Conservation (phyloP, 2,329 filamentous ascomycete genomes). For the Myriosclerotinia curreyana region DNA sequence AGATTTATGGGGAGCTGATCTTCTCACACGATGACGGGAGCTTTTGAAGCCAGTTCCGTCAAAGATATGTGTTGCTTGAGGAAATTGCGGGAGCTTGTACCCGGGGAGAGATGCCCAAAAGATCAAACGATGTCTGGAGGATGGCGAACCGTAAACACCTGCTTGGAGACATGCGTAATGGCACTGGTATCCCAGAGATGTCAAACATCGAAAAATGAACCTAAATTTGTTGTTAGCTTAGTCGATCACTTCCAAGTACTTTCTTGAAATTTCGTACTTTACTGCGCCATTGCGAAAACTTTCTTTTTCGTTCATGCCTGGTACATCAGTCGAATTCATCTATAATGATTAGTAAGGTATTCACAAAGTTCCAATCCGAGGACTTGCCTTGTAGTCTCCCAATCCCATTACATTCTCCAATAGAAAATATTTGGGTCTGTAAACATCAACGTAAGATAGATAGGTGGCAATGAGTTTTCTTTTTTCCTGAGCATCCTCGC, state of each 20-base stretch:
- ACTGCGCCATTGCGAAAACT: constrained; percentile 15
- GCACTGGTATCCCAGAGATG: constrained; percentile 29
- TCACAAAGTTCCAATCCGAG: background rate
- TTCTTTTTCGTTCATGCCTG: background rate
- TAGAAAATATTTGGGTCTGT: constrained; percentile 32
- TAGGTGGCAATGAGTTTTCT: constrained; percentile 30
- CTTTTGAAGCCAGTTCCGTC: background rate
- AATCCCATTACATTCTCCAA: constrained; percentile 33
- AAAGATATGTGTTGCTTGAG: constrained; percentile 23
- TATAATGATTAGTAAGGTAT: background rate
- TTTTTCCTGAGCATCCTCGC: constrained; percentile 22
- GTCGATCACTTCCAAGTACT: background rate
- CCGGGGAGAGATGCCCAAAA: constrained; percentile 28
- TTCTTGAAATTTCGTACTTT: constrained; percentile 10
- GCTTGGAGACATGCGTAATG: constrained; percentile 27
- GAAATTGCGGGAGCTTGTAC: constrained; percentile 26
- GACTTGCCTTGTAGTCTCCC: constrained; percentile 20
- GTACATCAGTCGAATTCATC: background rate
- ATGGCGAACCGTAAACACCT: constrained; percentile 25
- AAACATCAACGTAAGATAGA: constrained; percentile 31
- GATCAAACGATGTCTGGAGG: constrained; percentile 26
- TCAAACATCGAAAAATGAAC: constrained; percentile 29
- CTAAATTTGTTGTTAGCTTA: constrained; percentile 12
- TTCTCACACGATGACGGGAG: constrained; percentile 14
- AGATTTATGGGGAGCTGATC: constrained; percentile 23